These are phyloP conservation scores for Mercurialis annua DNA, from an alignment of 345 rosid genomes.

Conservation along the genomic window DNA sequence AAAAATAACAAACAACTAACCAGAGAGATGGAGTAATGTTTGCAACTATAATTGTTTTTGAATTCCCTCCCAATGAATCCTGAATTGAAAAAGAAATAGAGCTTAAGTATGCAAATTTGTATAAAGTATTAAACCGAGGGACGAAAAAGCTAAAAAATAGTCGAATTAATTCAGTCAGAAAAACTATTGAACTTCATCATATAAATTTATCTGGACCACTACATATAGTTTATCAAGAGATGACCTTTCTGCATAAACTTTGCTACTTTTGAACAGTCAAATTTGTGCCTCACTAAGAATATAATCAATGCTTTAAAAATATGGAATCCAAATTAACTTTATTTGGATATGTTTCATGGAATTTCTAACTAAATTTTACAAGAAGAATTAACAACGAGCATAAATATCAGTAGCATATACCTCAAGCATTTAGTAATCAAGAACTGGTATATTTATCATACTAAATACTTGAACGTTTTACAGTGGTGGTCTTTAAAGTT, in stretches of 20 bases:
- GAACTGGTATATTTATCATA: background rate
- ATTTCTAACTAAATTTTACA: background rate
- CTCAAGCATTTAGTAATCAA: background rate
- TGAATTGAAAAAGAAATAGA: conserved; percentile 26
- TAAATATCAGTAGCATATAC: background rate
- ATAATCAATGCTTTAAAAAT: background rate
- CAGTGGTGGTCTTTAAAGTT: too few relatives aligned
- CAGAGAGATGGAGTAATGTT: conserved; percentile 91
- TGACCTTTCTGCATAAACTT: background rate
- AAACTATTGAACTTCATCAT: background rate
- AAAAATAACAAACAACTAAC: conserved; percentile 34
- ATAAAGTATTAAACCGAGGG: background rate
- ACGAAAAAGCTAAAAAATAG: too few relatives aligned
- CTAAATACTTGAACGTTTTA: background rate
- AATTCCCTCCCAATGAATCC: conserved; percentile 99
- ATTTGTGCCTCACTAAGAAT: background rate
- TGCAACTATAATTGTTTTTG: conserved; percentile 94
- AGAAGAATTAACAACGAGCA: background rate
- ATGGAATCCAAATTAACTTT: background rate
- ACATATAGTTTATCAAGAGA: background rate
- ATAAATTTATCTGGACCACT: background rate
- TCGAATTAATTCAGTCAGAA: too few relatives aligned
- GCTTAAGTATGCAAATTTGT: background rate
- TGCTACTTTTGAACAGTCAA: background rate
- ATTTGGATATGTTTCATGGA: too few relatives aligned